Conservation (phyloP, 805 yeast genomes). For the Starmerella scarabaei region DNA sequence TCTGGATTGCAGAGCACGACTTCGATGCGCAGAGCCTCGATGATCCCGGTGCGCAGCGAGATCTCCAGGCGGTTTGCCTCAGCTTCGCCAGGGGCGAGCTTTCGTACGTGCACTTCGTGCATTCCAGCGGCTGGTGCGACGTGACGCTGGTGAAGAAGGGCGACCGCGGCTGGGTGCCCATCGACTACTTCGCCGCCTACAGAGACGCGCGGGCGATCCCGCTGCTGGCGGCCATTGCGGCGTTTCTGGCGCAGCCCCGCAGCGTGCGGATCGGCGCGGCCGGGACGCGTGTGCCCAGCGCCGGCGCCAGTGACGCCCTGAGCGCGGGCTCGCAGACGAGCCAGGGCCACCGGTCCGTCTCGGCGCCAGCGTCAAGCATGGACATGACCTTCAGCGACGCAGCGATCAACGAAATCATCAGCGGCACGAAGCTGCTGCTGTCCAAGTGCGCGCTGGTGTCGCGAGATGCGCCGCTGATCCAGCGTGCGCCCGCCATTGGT, state of each 20-base stretch:
- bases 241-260: conserved; percentile 27
- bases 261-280: conserved; percentile 17
- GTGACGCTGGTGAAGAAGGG: conserved; percentile 29
- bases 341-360: not conserved
- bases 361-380: no score
- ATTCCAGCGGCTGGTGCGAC: conserved; percentile 35
- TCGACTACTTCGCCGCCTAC: conserved; percentile 30
- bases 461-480: conserved; percentile 26
- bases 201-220: conserved; percentile 28
- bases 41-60: conserved; percentile 20
- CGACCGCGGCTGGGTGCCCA: conserved; percentile 34
- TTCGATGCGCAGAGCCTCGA: conserved; percentile 25
- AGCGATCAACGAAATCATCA: conserved; percentile 28
- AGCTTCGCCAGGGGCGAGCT: conserved; percentile 29
- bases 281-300: not conserved
- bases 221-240: conserved; percentile 27
- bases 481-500: conserved; percentile 23
- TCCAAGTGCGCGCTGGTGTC: conserved; percentile 27
- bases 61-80: conserved; percentile 26
- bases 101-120: conserved; percentile 29
- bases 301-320: no score
- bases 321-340: not conserved
- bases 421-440: conserved; percentile 29
- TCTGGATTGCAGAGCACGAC: conserved; percentile 26
- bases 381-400: conserved; percentile 26